A percentile compares a stretch with the other conserved stretches of the same genome.
These are phyloP conservation scores for Wickerhamiella galacta DNA, from an alignment of 805 yeast genomes.

Conservation along the genomic window DNA sequence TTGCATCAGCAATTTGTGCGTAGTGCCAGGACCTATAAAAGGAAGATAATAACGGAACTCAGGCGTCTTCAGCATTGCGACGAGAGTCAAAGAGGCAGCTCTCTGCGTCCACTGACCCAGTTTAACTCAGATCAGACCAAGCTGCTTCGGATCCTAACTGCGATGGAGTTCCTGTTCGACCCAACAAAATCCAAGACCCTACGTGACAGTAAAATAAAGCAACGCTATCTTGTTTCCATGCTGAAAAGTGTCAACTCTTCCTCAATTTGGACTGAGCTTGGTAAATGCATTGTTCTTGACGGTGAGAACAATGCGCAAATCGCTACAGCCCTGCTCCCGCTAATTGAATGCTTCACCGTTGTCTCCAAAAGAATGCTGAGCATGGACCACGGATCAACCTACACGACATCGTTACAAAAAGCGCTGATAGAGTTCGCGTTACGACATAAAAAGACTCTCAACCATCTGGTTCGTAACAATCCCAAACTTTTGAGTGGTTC, in stretches of 20 bases:
- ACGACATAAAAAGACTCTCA: slow-evolving; percentile 70
- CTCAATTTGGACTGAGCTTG: slow-evolving; percentile 56
- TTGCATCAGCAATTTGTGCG: slow-evolving; percentile 1
- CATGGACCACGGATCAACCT: slow-evolving; percentile 36
- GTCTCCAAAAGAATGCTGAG: slow-evolving; percentile 72
- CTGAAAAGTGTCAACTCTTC: slow-evolving; percentile 54
- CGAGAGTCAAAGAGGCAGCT: slow-evolving; percentile 33
- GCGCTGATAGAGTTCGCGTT: slow-evolving; percentile 77
- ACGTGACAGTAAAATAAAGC: slow-evolving; percentile 13
- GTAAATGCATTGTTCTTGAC: slow-evolving; percentile 53
- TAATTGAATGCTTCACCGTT: slow-evolving; percentile 86
- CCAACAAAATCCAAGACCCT: slow-evolving; percentile 11
- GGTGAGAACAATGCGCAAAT: slow-evolving; percentile 39
- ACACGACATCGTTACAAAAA: slow-evolving; percentile 57
- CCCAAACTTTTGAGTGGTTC: slow-evolving; percentile 95
- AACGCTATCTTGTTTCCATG: slow-evolving; percentile 13
- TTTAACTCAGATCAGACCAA: slow-evolving; percentile 80
- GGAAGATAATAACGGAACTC: slow-evolving; percentile 1
- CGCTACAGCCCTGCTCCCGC: slow-evolving; percentile 67
- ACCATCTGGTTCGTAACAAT: slow-evolving; percentile 79
- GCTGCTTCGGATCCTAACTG: slow-evolving; percentile 68
- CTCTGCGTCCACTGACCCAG: slow-evolving; percentile 53
- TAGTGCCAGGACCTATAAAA: slow-evolving; percentile 4
- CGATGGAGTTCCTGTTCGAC: slow-evolving; percentile 67
- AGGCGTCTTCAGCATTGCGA: not conserved